A percentile compares a stretch with the other conserved stretches of the same genome.
These are phyloP conservation scores for Backusella circina DNA, from an alignment of 192 early-diverging fungal genomes.

Conservation along the genomic window DNA sequence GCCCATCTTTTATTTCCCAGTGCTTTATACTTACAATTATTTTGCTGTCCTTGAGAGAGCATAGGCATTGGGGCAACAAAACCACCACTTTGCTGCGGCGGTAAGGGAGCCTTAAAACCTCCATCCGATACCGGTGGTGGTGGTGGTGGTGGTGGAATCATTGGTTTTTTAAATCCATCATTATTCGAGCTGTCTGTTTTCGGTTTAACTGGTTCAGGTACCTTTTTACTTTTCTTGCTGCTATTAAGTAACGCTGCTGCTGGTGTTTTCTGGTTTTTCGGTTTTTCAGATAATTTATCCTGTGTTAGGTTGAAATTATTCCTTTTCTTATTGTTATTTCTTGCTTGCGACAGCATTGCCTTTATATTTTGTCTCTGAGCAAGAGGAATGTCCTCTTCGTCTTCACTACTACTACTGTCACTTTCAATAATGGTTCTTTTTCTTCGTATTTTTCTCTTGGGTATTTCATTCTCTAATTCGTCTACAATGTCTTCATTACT, in stretches of 20 bases:
- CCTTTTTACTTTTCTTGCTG: not conserved
- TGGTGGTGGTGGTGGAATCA: not conserved
- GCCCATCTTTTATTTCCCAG: no score
- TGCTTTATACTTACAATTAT: not conserved
- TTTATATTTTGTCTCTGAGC: not conserved
- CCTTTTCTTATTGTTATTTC: not conserved
- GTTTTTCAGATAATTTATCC: not conserved
- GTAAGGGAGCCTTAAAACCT: not conserved
- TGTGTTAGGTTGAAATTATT: not conserved
- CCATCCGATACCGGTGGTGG: not conserved
- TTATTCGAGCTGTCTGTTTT: not conserved
- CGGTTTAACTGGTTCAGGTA: not conserved
- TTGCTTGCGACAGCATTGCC: not conserved
- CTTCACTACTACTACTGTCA: not conserved
- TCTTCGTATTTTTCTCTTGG: not conserved
- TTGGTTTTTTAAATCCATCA: not conserved
- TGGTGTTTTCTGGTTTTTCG: not conserved
- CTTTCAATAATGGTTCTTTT: not conserved
- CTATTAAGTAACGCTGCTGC: not conserved
- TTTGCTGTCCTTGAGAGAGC: not conserved
- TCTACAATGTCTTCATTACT: not conserved
- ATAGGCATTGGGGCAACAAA: not conserved
- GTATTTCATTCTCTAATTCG: not conserved
- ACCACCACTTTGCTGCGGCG: not conserved
- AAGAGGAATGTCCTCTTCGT: conserved; percentile 9